Conservation (phyloP, 768 basidiomycete species). For the Dioszegia hungarica region DNA sequence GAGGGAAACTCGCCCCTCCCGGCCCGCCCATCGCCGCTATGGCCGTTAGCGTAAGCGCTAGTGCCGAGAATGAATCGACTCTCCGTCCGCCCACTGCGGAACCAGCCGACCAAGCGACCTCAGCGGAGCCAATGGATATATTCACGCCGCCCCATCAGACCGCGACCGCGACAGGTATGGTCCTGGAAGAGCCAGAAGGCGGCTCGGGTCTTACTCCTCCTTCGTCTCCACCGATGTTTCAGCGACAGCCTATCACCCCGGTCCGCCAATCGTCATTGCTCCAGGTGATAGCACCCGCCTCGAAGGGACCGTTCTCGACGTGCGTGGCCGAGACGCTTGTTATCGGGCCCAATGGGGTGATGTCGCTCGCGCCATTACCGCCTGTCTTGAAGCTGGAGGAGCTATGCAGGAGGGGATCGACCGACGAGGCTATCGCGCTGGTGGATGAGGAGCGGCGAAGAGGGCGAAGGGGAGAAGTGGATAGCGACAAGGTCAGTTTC, state of each 20-base stretch:
- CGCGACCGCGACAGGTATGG: neutral
- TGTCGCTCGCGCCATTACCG: constrained; percentile 31
- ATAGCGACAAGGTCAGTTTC: constrained; percentile 38
- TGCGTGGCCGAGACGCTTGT: constrained; percentile 37
- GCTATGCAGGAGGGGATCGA: constrained; percentile 23
- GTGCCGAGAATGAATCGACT: neutral
- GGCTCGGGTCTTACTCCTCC: constrained; percentile 47
- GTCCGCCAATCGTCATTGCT: constrained; percentile 27
- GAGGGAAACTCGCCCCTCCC: constrained; percentile 21
- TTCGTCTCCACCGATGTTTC: constrained; percentile 29
- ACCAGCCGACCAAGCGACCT: constrained; percentile 1
- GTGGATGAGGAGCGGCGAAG: constrained; percentile 45
- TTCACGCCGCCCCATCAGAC: constrained; percentile 5
- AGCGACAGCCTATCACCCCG: constrained; percentile 25
- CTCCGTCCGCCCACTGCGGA: neutral
- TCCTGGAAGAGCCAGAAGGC: constrained; percentile 37
- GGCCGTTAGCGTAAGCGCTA: neutral
- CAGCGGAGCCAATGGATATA: neutral
- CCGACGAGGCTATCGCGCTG: constrained; percentile 35
- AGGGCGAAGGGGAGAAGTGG: constrained; percentile 43
- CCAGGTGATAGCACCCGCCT: constrained; percentile 2
- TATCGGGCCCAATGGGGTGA: constrained; percentile 33
- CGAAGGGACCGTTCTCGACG: constrained; percentile 29
- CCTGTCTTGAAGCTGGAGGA: constrained; percentile 26
- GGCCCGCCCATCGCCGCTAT: neutral